Percentiles rank a stretch among this genome's conserved stretches.
Evolutionary conservation across 2,329 filamentous ascomycete genomes (phyloP).

Genomic region (Drechslera avenae): DNA sequence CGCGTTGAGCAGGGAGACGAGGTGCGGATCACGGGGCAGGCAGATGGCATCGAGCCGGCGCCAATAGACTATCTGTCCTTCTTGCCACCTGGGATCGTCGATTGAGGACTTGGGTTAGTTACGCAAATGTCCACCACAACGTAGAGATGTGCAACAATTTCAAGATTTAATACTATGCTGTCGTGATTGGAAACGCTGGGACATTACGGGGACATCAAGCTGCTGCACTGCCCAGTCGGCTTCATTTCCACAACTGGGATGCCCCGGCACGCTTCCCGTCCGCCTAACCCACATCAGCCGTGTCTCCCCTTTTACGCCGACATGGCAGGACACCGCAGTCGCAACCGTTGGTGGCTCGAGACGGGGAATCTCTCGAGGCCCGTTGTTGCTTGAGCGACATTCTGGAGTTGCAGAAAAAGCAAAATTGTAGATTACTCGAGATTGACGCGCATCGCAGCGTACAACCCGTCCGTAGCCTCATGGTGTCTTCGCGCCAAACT

Average conservation of each 20-base stretch:
- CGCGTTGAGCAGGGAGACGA: conserved; percentile 57
- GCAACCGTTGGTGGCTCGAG: conserved; percentile 18
- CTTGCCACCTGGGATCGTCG: conserved; percentile 62
- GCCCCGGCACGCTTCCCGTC: conserved; percentile 8
- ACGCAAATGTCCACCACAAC: too few relatives aligned
- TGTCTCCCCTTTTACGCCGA: conserved; percentile 12
- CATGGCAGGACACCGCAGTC: conserved; percentile 10
- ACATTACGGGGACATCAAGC: background rate
- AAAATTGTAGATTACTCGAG: background rate
- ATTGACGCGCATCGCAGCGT: background rate
- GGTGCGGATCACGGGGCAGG: conserved; percentile 61
- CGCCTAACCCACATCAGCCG: conserved; percentile 5
- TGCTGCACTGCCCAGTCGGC: conserved; percentile 8
- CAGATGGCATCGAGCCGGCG: conserved; percentile 66
- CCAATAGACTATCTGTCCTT: conserved; percentile 71
- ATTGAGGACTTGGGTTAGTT: conserved; percentile 46
- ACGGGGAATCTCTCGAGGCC: conserved; percentile 11
- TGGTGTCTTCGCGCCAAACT: background rate
- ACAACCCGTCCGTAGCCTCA: background rate
- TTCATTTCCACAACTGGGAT: conserved; percentile 19
- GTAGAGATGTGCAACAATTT: too few relatives aligned
- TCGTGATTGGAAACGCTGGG: conserved; percentile 3
- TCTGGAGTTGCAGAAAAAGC: conserved; percentile 4
- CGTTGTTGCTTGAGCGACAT: conserved; percentile 10
- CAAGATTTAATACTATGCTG: conserved; percentile 3